phyloP scores from a whole-genome alignment of 2,329 filamentous ascomycete genomes.

The Penicillium glabrum region DNA sequence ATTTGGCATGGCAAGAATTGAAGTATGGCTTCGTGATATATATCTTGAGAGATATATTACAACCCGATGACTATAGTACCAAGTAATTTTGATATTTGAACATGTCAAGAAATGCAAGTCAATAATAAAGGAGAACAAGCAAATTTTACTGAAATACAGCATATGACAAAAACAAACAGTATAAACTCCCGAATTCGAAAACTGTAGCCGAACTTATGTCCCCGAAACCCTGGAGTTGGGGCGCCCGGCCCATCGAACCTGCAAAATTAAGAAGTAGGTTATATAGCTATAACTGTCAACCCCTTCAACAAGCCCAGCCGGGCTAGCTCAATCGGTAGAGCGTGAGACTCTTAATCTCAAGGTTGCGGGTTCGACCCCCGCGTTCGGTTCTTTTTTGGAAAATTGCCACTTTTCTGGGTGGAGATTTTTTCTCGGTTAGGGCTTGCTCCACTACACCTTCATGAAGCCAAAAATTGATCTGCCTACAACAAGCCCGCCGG shows the following conservation, averaged over 20 bases:
- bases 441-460: neutral
- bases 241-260: fast-evolving
- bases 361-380: constrained; percentile 44
- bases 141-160: too few relatives aligned
- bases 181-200: neutral
- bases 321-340: constrained; percentile 54
- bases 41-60: too few relatives aligned
- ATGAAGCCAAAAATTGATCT: neutral
- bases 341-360: constrained; percentile 52
- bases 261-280: neutral
- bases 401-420: neutral
- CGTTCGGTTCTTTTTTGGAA: constrained; percentile 37
- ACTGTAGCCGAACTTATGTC: too few relatives aligned
- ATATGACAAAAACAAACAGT: neutral
- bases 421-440: neutral
- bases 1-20: too few relatives aligned
- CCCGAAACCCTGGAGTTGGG: neutral
- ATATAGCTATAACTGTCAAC: neutral
- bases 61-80: too few relatives aligned
- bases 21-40: too few relatives aligned
- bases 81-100: too few relatives aligned
- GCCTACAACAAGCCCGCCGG: constrained; percentile 31
- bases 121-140: too few relatives aligned
- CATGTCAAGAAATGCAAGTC: too few relatives aligned
- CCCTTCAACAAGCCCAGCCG: constrained; percentile 28